Evolutionary conservation across 1,139 yeast species (phyloP).

Genomic region (Geotrichum histeridarum): DNA sequence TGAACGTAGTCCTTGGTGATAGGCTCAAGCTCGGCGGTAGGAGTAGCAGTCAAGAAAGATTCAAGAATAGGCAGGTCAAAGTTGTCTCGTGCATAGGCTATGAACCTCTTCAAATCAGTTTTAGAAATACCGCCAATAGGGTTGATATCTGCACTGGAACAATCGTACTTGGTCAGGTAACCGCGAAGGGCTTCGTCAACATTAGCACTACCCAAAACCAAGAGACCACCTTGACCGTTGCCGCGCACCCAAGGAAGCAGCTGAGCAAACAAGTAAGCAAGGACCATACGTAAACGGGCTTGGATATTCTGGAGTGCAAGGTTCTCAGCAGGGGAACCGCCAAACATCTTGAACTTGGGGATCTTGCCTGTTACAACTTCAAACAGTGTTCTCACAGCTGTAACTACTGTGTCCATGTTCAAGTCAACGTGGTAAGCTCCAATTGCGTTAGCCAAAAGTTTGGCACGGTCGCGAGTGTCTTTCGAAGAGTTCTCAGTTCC

Average conservation of each 20-base stretch:
- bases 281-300: conserved; percentile 91
- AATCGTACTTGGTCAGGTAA: conserved; percentile 90
- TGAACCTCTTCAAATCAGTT: conserved; percentile 81
- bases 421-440: conserved; percentile 89
- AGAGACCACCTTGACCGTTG: conserved; percentile 63
- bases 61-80: conserved; percentile 72
- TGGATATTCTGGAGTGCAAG: conserved; percentile 93
- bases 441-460: conserved; percentile 61
- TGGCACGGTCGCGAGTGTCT: conserved; percentile 85
- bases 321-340: conserved; percentile 88
- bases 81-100: conserved; percentile 64
- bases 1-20: conserved; percentile 87
- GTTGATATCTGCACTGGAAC: conserved; percentile 93
- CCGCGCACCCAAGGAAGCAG: conserved; percentile 90
- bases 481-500: conserved; percentile 88
- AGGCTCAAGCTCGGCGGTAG: conserved; percentile 97
- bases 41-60: conserved; percentile 81
- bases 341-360: conserved; percentile 86
- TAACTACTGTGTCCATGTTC: conserved; percentile 82
- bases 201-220: conserved; percentile 92
- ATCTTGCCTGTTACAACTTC: conserved; percentile 84
- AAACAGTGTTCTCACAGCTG: conserved; percentile 68
- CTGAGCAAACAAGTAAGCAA: conserved; percentile 89
- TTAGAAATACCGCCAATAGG: conserved; percentile 98
- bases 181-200: conserved; percentile 98